Evolutionary conservation across 2,329 filamentous ascomycete species (phyloP).

Genomic region (Calonectria pauciramosa): DNA sequence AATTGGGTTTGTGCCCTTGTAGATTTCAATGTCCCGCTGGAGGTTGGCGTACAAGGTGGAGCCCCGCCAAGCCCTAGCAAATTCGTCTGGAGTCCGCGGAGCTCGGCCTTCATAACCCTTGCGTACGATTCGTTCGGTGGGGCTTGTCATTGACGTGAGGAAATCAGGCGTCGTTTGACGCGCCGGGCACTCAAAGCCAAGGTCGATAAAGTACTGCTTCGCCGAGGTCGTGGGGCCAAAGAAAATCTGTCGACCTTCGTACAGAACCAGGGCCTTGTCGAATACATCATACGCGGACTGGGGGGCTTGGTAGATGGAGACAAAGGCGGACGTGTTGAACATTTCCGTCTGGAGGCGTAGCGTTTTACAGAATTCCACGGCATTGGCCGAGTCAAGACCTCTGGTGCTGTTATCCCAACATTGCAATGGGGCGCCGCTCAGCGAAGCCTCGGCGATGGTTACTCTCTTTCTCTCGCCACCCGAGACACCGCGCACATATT

Average conservation of each 20-base stretch:
- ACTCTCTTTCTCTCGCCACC: slow-evolving; percentile 65
- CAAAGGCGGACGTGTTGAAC: slow-evolving; percentile 67
- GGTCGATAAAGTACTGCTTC: slow-evolving; percentile 44
- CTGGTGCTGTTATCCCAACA: slow-evolving; percentile 80
- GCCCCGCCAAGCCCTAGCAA: slow-evolving; percentile 50
- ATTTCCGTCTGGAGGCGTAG: slow-evolving; percentile 72
- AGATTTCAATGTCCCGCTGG: slow-evolving; percentile 64
- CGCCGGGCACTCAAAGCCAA: slow-evolving; percentile 69
- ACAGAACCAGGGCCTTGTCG: slow-evolving; percentile 77
- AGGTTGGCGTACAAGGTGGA: slow-evolving; percentile 48
- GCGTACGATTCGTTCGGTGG: slow-evolving; percentile 49
- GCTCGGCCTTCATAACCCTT: slow-evolving; percentile 50
- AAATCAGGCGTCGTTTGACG: slow-evolving; percentile 79
- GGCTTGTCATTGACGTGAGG: slow-evolving; percentile 66
- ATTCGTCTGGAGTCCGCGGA: slow-evolving; percentile 54
- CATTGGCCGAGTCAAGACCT: slow-evolving; percentile 76
- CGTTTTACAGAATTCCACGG: slow-evolving; percentile 75
- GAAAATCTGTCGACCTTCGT: slow-evolving; percentile 76
- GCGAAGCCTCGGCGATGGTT: slow-evolving; percentile 51
- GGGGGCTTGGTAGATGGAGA: slow-evolving; percentile 76
- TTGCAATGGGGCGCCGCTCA: slow-evolving; percentile 63
- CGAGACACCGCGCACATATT: slow-evolving; percentile 72
- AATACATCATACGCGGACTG: slow-evolving; percentile 61
- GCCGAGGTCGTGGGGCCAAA: slow-evolving; percentile 42
- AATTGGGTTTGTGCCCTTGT: slow-evolving; percentile 53